phyloP scores from a whole-genome alignment of 768 basidiomycete genomes.

The Boletus sensibilis region DNA sequence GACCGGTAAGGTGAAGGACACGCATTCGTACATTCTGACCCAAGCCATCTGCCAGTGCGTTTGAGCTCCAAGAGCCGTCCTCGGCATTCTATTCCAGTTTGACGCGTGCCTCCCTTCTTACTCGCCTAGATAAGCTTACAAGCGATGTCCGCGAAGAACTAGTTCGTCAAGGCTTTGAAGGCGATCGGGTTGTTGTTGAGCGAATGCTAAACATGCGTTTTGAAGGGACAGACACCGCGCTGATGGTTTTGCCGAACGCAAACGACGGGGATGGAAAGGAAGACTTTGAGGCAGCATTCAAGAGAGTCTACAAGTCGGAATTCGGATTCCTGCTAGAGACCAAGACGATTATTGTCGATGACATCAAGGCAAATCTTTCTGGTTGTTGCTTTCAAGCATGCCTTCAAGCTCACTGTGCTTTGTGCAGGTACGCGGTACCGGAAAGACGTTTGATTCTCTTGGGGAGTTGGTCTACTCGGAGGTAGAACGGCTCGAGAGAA shows the following conservation, averaged over 20 bases:
- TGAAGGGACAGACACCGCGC: slow-evolving; percentile 87
- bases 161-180: slow-evolving; percentile 78
- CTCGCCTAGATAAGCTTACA: slow-evolving; percentile 70
- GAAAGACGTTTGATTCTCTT: slow-evolving; percentile 83
- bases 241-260: slow-evolving; percentile 73
- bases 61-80: slow-evolving; percentile 86
- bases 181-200: slow-evolving; percentile 68
- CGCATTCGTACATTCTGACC: background rate
- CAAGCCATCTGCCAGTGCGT: slow-evolving; percentile 50
- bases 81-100: slow-evolving; percentile 72
- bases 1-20: slow-evolving; percentile 49
- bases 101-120: slow-evolving; percentile 52
- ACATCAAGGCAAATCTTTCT: slow-evolving; percentile 65
- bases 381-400: background rate
- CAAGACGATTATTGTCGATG: slow-evolving; percentile 84
- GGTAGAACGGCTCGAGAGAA: slow-evolving; percentile 51
- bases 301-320: slow-evolving; percentile 74
- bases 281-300: slow-evolving; percentile 81
- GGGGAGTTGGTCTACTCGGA: slow-evolving; percentile 80
- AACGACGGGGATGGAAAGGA: slow-evolving; percentile 53
- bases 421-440: slow-evolving; percentile 76
- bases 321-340: slow-evolving; percentile 91
- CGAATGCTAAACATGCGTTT: slow-evolving; percentile 91
- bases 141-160: slow-evolving; percentile 64
- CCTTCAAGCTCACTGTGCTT: background rate